Evolutionary conservation across 495 filamentous ascomycete species (phyloP).

Genomic region (Penicillium diatomitis): DNA sequence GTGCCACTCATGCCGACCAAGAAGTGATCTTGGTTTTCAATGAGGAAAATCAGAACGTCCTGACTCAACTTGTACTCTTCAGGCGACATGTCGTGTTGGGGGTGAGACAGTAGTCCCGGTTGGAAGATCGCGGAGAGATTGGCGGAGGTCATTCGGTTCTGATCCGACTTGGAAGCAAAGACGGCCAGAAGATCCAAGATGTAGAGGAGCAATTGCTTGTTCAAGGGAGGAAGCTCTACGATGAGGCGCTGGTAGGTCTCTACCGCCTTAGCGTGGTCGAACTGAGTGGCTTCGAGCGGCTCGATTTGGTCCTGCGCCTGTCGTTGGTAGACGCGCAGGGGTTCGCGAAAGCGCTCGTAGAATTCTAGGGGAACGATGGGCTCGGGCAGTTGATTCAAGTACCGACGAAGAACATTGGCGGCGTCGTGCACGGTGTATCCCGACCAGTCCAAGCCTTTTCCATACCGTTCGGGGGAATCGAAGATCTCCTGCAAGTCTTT

Average conservation of each 20-base stretch:
- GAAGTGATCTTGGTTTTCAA: slow-evolving; percentile 90
- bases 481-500: slow-evolving; percentile 90
- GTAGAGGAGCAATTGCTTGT: slow-evolving; percentile 90
- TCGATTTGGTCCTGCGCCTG: slow-evolving; percentile 39
- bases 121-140: slow-evolving; percentile 99
- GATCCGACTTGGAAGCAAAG: slow-evolving; percentile 93
- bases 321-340: slow-evolving; percentile 65
- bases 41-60: slow-evolving; percentile 94
- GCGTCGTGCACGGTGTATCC: slow-evolving; percentile 99
- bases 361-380: slow-evolving; percentile 93
- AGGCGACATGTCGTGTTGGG: slow-evolving; percentile 88
- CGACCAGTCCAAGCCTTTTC: slow-evolving; percentile 93
- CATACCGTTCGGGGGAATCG: slow-evolving; percentile 91
- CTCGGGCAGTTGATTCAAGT: slow-evolving; percentile 87
- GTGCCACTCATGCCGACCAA: slow-evolving; percentile 92
- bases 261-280: slow-evolving; percentile 72
- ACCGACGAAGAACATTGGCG: slow-evolving; percentile 90
- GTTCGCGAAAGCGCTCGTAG: slow-evolving; percentile 84
- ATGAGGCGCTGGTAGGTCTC: slow-evolving; percentile 79
- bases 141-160: slow-evolving; percentile 90
- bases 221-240: slow-evolving; percentile 83
- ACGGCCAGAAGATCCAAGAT: slow-evolving; percentile 97
- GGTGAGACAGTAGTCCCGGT: slow-evolving; percentile 90
- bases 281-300: slow-evolving; percentile 36
- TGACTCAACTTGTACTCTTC: slow-evolving; percentile 91